phyloP scores from a whole-genome alignment of 164 flowering plant genomes.

The Taxillus chinensis region DNA sequence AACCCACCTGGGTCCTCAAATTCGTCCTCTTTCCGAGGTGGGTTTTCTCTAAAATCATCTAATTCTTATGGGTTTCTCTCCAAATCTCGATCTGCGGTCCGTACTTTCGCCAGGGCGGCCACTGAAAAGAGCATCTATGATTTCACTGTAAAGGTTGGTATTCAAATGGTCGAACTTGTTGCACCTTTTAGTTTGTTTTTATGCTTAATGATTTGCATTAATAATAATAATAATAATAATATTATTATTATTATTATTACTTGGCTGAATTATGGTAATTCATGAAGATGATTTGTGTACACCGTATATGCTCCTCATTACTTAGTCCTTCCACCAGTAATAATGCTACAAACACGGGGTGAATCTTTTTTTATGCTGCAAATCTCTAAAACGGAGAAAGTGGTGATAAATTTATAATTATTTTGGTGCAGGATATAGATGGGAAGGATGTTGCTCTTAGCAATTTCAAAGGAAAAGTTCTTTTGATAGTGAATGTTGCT shows the following conservation, averaged over 20 bases:
- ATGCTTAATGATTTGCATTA: too few relatives aligned
- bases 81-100: conserved; percentile 27
- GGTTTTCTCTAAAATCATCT: conserved; percentile 23
- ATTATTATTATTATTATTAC: too few relatives aligned
- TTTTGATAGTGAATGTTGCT: conserved; percentile 87
- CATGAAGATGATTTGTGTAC: too few relatives aligned
- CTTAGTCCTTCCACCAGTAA: too few relatives aligned
- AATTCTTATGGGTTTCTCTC: conserved; percentile 17
- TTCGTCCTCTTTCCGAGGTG: conserved; percentile 28
- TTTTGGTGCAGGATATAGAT: conserved; percentile 69
- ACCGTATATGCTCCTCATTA: too few relatives aligned
- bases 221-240: too few relatives aligned
- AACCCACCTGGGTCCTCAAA: conserved; percentile 34
- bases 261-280: too few relatives aligned
- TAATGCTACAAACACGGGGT: too few relatives aligned
- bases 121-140: conserved; percentile 74
- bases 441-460: conserved; percentile 68
- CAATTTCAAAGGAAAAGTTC: conserved; percentile 81
- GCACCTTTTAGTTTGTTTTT: too few relatives aligned
- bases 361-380: too few relatives aligned
- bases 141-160: conserved; percentile 67
- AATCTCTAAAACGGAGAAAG: too few relatives aligned
- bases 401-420: too few relatives aligned
- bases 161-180: not conserved
- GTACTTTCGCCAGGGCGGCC: conserved; percentile 54